Percentiles rank a stretch among this genome's conserved stretches.
These are phyloP conservation scores for Hyaloscypha variabilis DNA, from an alignment of 495 filamentous ascomycete genomes.

Conservation along the genomic window DNA sequence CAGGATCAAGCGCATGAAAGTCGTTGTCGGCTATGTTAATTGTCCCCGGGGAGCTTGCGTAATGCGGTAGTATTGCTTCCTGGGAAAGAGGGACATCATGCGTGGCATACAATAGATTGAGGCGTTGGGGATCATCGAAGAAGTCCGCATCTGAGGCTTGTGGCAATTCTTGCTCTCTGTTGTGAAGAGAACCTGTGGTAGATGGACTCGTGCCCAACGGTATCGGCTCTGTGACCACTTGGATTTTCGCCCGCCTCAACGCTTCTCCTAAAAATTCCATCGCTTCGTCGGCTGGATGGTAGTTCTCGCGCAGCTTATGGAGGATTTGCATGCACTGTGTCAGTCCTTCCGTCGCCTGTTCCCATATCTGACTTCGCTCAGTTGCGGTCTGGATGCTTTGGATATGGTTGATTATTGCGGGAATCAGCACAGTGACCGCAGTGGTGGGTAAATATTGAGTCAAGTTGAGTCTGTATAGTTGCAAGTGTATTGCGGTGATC, in stretches of 20 bases:
- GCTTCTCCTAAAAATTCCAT: slow-evolving; percentile 81
- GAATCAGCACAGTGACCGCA: slow-evolving; percentile 81
- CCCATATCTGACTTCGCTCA: too few relatives aligned
- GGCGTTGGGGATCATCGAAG: too few relatives aligned
- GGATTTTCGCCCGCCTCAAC: slow-evolving; percentile 30
- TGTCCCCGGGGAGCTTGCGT: too few relatives aligned
- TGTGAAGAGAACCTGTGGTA: background rate
- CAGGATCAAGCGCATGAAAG: too few relatives aligned
- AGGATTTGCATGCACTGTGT: slow-evolving; percentile 83
- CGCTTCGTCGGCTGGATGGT: slow-evolving; percentile 82
- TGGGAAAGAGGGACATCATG: too few relatives aligned
- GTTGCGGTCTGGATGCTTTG: slow-evolving; percentile 78
- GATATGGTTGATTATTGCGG: slow-evolving; percentile 85
- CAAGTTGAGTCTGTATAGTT: slow-evolving; percentile 67
- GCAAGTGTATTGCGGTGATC: slow-evolving; percentile 74
- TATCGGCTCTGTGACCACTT: background rate
- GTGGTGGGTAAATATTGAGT: slow-evolving; percentile 79
- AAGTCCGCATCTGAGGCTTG: slow-evolving; percentile 34
- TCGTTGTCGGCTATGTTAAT: too few relatives aligned
- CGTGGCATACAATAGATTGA: too few relatives aligned
- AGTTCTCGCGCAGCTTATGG: slow-evolving; percentile 75
- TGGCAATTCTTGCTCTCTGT: too few relatives aligned
- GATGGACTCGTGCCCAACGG: background rate
- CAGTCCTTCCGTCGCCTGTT: slow-evolving; percentile 71
- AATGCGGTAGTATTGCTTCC: too few relatives aligned